These are phyloP conservation scores for Xerocomus amazonicus DNA, from an alignment of 1,284 basidiomycete species.

Conservation along the genomic window DNA sequence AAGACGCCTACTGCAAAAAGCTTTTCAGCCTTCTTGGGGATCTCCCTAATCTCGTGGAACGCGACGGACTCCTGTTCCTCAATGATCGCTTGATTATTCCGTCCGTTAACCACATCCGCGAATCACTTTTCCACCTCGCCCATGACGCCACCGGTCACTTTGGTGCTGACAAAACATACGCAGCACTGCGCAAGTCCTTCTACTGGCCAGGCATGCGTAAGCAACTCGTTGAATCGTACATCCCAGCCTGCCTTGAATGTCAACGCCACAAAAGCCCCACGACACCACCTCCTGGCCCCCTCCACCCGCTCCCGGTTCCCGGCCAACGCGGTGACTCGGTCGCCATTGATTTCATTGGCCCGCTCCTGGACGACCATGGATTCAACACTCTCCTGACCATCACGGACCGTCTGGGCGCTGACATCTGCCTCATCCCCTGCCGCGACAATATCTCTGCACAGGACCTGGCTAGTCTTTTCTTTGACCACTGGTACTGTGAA, in stretches of 20 bases:
- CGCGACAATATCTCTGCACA: not conserved
- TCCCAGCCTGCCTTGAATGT: not conserved
- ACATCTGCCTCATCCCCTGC: not conserved
- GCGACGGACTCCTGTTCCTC: not conserved
- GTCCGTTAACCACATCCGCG: too few relatives aligned
- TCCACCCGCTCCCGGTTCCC: conserved; percentile 35
- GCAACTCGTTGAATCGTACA: not conserved
- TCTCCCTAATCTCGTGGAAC: not conserved
- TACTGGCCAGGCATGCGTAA: not conserved
- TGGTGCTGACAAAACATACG: not conserved
- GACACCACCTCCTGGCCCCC: conserved; percentile 10
- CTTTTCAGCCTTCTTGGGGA: not conserved
- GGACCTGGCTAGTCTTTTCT: not conserved
- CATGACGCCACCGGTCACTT: not conserved
- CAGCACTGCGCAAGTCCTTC: not conserved
- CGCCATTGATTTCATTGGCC: conserved; percentile 33
- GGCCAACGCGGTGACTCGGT: conserved; percentile 25
- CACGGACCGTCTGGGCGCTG: not conserved
- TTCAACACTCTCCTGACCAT: not conserved
- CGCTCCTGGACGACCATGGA: conserved; percentile 10
- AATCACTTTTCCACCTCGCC: not conserved
- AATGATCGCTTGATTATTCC: not conserved
- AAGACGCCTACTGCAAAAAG: not conserved
- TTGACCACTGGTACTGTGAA: conserved; percentile 1
- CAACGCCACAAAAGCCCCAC: conserved; percentile 30